Percentiles rank a stretch among this genome's conserved stretches.
Evolutionary conservation across 192 early-diverging fungal genomes (phyloP).

Genomic region (Spizellomyces punctatus): DNA sequence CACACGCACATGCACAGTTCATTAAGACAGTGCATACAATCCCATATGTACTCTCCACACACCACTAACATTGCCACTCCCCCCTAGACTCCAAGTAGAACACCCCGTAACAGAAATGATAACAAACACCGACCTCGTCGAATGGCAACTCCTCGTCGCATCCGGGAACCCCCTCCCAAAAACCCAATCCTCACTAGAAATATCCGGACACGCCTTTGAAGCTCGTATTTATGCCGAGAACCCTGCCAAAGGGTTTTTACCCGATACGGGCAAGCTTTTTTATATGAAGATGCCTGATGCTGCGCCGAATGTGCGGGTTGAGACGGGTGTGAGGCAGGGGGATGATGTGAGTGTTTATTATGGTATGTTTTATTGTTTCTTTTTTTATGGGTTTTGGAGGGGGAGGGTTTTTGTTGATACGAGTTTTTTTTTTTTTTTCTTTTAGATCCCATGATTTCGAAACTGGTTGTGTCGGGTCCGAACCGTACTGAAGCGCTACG

Average conservation of each 20-base stretch:
- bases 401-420: constrained; percentile 58
- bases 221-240: constrained; percentile 98
- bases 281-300: constrained; percentile 66
- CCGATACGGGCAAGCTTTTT: constrained; percentile 87
- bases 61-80: neutral
- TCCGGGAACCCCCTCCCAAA: constrained; percentile 83
- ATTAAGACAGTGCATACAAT: too few species aligned
- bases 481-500: constrained; percentile 84
- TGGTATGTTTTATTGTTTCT: constrained; percentile 42
- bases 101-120: constrained; percentile 98
- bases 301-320: constrained; percentile 73
- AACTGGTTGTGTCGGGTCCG: constrained; percentile 83
- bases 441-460: constrained; percentile 86
- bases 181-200: constrained; percentile 68
- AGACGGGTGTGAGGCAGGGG: constrained; percentile 91
- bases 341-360: constrained; percentile 93
- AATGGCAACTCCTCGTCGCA: constrained; percentile 92
- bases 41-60: too few species aligned
- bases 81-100: constrained; percentile 48
- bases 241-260: constrained; percentile 84
- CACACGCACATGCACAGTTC: too few species aligned
- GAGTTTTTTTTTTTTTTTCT: neutral
- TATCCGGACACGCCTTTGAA: constrained; percentile 93
- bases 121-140: constrained; percentile 88
- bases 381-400: too few species aligned